These are phyloP conservation scores for Fusarium xyrophilum DNA, from an alignment of 2,329 filamentous ascomycete species.

Conservation along the genomic window DNA sequence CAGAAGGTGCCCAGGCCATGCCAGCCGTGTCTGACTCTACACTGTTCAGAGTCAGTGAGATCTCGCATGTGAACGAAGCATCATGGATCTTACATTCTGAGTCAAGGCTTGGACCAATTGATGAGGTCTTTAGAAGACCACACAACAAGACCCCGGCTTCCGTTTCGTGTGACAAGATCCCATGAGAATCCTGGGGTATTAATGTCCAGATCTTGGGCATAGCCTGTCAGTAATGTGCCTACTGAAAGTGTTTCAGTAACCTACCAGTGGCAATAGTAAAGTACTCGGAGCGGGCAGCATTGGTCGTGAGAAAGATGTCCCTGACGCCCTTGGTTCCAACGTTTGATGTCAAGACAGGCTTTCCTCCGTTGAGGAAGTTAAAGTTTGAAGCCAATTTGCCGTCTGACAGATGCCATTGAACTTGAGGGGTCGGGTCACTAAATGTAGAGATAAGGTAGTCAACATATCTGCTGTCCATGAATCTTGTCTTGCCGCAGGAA, in stretches of 20 bases:
- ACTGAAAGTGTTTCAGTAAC: accelerated
- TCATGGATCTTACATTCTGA: slow-evolving; percentile 6
- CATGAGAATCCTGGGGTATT: slow-evolving; percentile 46
- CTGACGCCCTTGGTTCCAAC: slow-evolving; percentile 47
- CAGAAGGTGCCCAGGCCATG: slow-evolving; percentile 50
- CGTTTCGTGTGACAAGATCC: slow-evolving; percentile 46
- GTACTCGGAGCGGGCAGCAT: slow-evolving; percentile 45
- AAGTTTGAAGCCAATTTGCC: slow-evolving; percentile 44
- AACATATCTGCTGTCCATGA: slow-evolving; percentile 16
- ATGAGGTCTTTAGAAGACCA: slow-evolving; percentile 48
- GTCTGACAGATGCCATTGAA: slow-evolving; percentile 47
- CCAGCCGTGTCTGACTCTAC: slow-evolving; percentile 46
- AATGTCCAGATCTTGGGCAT: slow-evolving; percentile 46
- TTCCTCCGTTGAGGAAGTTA: slow-evolving; percentile 44
- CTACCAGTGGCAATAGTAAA: slow-evolving; percentile 48
- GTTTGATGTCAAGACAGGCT: slow-evolving; percentile 44
- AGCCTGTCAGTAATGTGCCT: not conserved
- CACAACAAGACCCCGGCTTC: slow-evolving; percentile 47
- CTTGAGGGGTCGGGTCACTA: slow-evolving; percentile 43
- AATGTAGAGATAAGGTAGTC: slow-evolving; percentile 50
- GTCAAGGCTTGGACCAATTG: slow-evolving; percentile 44
- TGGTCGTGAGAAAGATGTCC: slow-evolving; percentile 47
- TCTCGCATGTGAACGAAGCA: accelerated
- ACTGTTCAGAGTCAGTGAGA: slow-evolving; percentile 27
- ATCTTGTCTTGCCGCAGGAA: slow-evolving; percentile 5